Percentiles rank a stretch among this genome's conserved stretches.
phyloP scores from a whole-genome alignment of 2,329 filamentous ascomycete genomes.

The Talaromyces atroroseus region DNA sequence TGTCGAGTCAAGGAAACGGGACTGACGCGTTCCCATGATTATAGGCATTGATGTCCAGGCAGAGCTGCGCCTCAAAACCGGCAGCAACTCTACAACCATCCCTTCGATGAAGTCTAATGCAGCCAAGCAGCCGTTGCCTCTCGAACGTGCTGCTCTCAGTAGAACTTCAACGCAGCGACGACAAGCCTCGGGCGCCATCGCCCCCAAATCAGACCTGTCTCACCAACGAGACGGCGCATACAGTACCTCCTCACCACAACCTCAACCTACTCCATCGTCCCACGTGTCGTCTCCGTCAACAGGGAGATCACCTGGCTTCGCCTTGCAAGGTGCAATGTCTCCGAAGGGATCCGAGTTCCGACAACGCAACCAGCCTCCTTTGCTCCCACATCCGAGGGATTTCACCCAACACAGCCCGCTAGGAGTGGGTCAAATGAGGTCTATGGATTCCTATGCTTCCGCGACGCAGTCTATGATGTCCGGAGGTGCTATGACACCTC shows the following conservation, averaged over 20 bases:
- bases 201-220: slow-evolving; percentile 62
- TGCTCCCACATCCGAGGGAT: slow-evolving; percentile 34
- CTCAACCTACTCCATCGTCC: slow-evolving; percentile 75
- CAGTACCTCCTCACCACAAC: slow-evolving; percentile 59
- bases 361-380: slow-evolving; percentile 47
- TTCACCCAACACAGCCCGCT: slow-evolving; percentile 30
- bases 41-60: slow-evolving; percentile 97
- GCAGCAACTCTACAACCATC: slow-evolving; percentile 70
- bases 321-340: slow-evolving; percentile 56
- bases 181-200: slow-evolving; percentile 62
- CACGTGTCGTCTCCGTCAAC: slow-evolving; percentile 65
- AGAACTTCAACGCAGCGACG: slow-evolving; percentile 67
- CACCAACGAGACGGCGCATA: slow-evolving; percentile 39
- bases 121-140: slow-evolving; percentile 65
- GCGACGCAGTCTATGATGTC: slow-evolving; percentile 25
- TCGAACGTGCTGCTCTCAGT: slow-evolving; percentile 76
- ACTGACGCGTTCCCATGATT: slow-evolving; percentile 3
- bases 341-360: slow-evolving; percentile 55
- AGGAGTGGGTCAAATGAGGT: slow-evolving; percentile 34
- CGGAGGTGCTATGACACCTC: slow-evolving; percentile 26
- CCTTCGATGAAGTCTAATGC: slow-evolving; percentile 56
- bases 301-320: slow-evolving; percentile 57
- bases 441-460: slow-evolving; percentile 24
- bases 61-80: slow-evolving; percentile 87
- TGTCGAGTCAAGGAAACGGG: neutral